Base-by-base conservation (phyloP, 495 filamentous ascomycete genomes). In the Penicillium coprophilum region DNA sequence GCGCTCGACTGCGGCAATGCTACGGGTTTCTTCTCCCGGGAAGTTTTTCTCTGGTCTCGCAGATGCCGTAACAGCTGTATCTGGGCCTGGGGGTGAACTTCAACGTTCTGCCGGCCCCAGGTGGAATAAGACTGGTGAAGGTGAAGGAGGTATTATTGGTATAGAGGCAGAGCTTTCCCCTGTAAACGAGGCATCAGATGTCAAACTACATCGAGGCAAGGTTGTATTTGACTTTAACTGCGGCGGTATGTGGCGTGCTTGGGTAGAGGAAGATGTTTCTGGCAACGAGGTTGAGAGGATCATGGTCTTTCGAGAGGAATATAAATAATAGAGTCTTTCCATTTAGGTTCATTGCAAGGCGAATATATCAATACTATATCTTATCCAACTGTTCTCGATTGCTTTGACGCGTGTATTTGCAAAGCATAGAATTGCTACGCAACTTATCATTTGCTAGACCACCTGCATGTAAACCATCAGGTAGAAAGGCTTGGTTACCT, bases 171-270 rank as follows among this genome's bases (percentile, higher is more conserved):
- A 79, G 3, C 69, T 85, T 17, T 62, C 59, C 6, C 43, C 40
- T 17, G 44, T 46, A 23, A 41, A 55, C 60, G 20, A 6, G 10
- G 17, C 8, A 47, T 53, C 27, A 46, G 46, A 36, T 46, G 66
- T 27, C 67, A 79, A n/a, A 65, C 17, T 65, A 40, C 63, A 56
- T 49, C 53, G 77, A 55, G 81, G 80, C 0, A 72, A 75, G 41
- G 76, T 91, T n/a, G 76, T 89, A 27, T 84, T 80, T 48, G 88
- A 91, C 62, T 90, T 88, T 68, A 96, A 97, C 66, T 96, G 89
- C 62, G 88, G 86, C 4, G 92, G 92, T 0, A 93, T 97, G 90
- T 95, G 90, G 71, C 78, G 91, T 28, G 89, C 88, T 8, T 94
- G 86, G 82, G 68, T 90, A 30, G 86, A 95, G 57, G 83, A 87